These are phyloP conservation scores for Insectozyma bohioensis DNA, from an alignment of 1,139 yeast genomes.

Conservation along the genomic window DNA sequence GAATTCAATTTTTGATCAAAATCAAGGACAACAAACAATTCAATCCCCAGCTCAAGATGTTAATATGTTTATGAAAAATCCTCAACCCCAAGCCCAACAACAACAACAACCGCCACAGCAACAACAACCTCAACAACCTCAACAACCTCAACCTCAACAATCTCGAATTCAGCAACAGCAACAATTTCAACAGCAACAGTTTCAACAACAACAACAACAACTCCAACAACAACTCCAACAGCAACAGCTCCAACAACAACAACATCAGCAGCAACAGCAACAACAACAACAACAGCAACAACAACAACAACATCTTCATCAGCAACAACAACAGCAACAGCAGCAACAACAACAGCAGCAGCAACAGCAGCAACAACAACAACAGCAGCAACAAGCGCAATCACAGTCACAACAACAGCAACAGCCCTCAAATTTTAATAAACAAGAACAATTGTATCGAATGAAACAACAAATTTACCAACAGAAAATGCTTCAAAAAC, in stretches of 20 bases:
- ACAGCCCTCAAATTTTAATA: slow-evolving; percentile 18
- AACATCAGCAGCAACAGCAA: slow-evolving; percentile 7
- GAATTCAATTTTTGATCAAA: slow-evolving; percentile 36
- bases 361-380: slow-evolving; percentile 3
- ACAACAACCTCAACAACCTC: slow-evolving; percentile 12
- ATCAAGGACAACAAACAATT: slow-evolving; percentile 20
- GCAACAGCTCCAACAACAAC: slow-evolving; percentile 6
- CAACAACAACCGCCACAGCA: slow-evolving; percentile 16
- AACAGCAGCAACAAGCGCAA: slow-evolving; percentile 9
- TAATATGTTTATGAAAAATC: slow-evolving; percentile 26
- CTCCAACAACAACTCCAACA: neutral
- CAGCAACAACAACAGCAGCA: too few species aligned
- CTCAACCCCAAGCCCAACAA: slow-evolving; percentile 19
- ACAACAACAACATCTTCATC: slow-evolving; percentile 16
- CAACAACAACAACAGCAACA: too few species aligned
- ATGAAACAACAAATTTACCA: slow-evolving; percentile 20
- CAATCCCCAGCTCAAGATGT: slow-evolving; percentile 7
- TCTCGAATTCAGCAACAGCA: slow-evolving; percentile 19
- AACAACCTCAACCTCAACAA: slow-evolving; percentile 16
- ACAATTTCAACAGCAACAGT: slow-evolving; percentile 14
- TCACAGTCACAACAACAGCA: slow-evolving; percentile 18
- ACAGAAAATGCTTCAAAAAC: slow-evolving; percentile 20
- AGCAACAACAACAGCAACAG: too few species aligned
- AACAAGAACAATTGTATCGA: slow-evolving; percentile 23
- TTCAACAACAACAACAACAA: slow-evolving; percentile 7